Percentiles rank a stretch among this genome's conserved stretches.
Evolutionary conservation across 2,329 filamentous ascomycete genomes (phyloP).

Genomic region (Leptodontidium sp.): DNA sequence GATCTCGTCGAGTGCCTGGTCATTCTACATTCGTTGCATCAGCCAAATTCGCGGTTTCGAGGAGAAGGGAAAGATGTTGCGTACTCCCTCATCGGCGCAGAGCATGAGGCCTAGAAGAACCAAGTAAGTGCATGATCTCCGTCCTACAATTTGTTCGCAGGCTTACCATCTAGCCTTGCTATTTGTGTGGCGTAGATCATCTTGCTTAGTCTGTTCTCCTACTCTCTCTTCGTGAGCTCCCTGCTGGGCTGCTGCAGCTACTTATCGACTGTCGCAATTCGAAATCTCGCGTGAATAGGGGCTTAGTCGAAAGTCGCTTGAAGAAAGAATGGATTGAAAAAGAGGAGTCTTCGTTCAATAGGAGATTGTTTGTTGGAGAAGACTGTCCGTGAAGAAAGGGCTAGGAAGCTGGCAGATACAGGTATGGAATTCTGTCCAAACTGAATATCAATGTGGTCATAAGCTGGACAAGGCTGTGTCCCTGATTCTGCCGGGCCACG

Average conservation of each 20-base stretch:
- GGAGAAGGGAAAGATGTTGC: conserved; percentile 31
- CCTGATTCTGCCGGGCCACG: neutral
- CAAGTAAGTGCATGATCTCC: conserved; percentile 19
- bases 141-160: neutral
- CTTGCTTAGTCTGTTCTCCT: conserved; percentile 26
- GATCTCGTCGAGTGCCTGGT: conserved; percentile 82
- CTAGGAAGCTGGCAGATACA: neutral
- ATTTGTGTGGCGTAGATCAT: conserved; percentile 93
- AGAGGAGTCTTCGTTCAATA: neutral
- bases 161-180: conserved; percentile 84
- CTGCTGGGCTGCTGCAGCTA: conserved; percentile 1
- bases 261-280: neutral
- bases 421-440: conserved; percentile 6
- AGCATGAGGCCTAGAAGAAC: conserved; percentile 80
- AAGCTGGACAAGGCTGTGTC: conserved; percentile 11
- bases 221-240: neutral
- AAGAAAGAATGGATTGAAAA: neutral
- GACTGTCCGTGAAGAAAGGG: neutral
- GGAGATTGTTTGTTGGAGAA: neutral
- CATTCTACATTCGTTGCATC: conserved; percentile 56
- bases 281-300: neutral
- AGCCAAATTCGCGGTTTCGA: conserved; percentile 11
- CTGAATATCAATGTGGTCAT: conserved; percentile 12
- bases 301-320: neutral
- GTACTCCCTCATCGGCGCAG: conserved; percentile 84